Conservation (phyloP, 345 rosid genomes). For the Brassica rapa region DNA sequence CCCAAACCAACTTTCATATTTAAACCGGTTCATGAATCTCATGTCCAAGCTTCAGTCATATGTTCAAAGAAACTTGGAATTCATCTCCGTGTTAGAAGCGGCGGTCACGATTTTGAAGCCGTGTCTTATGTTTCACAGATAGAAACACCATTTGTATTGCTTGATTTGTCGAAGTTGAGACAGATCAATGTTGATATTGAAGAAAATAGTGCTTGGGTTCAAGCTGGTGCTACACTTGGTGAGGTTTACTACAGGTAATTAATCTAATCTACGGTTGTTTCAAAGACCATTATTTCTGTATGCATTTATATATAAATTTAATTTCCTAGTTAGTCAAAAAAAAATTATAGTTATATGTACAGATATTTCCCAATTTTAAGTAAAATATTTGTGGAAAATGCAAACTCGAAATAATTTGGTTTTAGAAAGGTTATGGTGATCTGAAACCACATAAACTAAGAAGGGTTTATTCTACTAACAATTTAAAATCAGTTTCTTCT, state of each 20-base stretch:
- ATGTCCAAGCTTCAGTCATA: conserved; percentile 59
- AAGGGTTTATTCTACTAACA: background rate
- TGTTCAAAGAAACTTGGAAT: conserved; percentile 50
- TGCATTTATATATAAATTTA: background rate
- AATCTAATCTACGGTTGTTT: background rate
- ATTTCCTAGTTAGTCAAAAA: background rate
- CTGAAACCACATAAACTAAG: background rate
- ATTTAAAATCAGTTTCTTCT: too few relatives aligned
- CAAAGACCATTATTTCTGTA: background rate
- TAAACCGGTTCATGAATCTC: conserved; percentile 49
- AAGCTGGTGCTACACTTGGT: conserved; percentile 68
- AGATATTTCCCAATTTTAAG: background rate
- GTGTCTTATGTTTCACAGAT: conserved; percentile 53
- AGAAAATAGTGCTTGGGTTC: conserved; percentile 56
- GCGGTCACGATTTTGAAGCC: conserved; percentile 70
- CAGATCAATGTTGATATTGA: conserved; percentile 43
- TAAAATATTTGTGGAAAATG: background rate
- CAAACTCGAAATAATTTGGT: background rate
- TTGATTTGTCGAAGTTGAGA: conserved; percentile 56
- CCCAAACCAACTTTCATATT: conserved; percentile 64
- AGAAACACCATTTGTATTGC: conserved; percentile 50
- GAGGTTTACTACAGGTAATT: conserved; percentile 47
- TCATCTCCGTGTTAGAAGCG: conserved; percentile 58
- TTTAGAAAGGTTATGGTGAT: background rate
- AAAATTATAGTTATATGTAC: background rate